Evolutionary conservation across 2,329 filamentous ascomycete genomes (phyloP).

Genomic region (Xylaria sp.): DNA sequence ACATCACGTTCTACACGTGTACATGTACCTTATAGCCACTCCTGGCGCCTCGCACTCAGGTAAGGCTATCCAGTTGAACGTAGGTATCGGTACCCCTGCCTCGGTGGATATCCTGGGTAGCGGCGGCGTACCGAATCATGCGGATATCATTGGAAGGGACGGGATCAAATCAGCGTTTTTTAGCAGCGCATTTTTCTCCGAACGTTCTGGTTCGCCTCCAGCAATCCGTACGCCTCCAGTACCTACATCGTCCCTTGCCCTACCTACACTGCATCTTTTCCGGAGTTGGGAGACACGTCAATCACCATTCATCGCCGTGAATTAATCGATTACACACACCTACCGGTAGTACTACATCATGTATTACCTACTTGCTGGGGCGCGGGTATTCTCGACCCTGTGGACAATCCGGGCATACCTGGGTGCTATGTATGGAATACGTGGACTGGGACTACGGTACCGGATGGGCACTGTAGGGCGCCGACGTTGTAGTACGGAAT

Average conservation of each 20-base stretch:
- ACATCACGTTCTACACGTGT: background rate
- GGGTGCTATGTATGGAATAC: no score
- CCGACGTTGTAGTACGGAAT: background rate
- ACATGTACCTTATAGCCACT: background rate
- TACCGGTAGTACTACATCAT: background rate
- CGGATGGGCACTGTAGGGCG: no score
- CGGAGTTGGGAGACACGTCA: background rate
- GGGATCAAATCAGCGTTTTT: background rate
- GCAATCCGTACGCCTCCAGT: background rate
- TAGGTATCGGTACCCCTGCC: background rate
- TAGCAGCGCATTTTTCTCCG: background rate
- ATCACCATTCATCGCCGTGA: background rate
- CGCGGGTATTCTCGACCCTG: background rate
- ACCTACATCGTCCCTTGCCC: background rate
- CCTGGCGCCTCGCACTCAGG: background rate
- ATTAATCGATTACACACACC: background rate
- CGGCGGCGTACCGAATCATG: slow-evolving; percentile 1
- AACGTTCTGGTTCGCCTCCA: background rate
- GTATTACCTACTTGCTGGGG: background rate
- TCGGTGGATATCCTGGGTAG: background rate
- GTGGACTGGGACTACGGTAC: no score
- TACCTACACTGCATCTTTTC: background rate
- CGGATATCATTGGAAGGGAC: background rate
- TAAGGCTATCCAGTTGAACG: background rate
- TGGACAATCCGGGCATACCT: no score